Conservation (phyloP, 2,329 filamentous ascomycete species). For the Trichothecium sympodiale region DNA sequence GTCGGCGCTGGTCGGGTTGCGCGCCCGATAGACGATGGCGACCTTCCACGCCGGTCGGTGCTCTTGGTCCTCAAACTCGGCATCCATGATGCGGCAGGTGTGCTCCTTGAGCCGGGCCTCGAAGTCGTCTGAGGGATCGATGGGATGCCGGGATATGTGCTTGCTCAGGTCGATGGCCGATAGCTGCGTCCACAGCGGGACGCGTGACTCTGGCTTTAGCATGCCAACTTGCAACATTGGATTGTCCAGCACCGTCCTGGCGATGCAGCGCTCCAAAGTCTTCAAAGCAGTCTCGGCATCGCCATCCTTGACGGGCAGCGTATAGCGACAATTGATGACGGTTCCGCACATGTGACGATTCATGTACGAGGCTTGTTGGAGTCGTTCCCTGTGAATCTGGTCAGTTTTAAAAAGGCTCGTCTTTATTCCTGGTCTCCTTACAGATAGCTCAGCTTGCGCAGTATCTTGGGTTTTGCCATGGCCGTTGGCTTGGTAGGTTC, state of each 20-base stretch:
- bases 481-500: no score
- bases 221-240: slow-evolving; percentile 12
- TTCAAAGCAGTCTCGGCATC: no score
- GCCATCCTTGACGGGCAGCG: no score
- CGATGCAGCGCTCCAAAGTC: slow-evolving; percentile 8
- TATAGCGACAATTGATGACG: no score
- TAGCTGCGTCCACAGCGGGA: slow-evolving; percentile 9
- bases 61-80: slow-evolving; percentile 10
- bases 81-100: slow-evolving; percentile 5
- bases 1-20: slow-evolving; percentile 9
- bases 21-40: slow-evolving; percentile 8
- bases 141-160: slow-evolving; percentile 10
- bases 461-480: no score
- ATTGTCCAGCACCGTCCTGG: slow-evolving; percentile 8
- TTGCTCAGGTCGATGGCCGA: slow-evolving; percentile 9
- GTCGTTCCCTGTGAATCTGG: no score
- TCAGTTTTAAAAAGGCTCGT: no score
- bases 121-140: slow-evolving; percentile 1
- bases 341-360: no score
- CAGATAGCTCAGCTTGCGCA: no score
- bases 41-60: slow-evolving; percentile 15
- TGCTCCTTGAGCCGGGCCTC: background rate
- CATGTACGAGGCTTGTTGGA: no score
- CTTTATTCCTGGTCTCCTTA: no score
- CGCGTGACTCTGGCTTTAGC: slow-evolving; percentile 5